These are phyloP conservation scores for Zygoascus biomembranicola DNA, from an alignment of 805 yeast species.

Conservation along the genomic window DNA sequence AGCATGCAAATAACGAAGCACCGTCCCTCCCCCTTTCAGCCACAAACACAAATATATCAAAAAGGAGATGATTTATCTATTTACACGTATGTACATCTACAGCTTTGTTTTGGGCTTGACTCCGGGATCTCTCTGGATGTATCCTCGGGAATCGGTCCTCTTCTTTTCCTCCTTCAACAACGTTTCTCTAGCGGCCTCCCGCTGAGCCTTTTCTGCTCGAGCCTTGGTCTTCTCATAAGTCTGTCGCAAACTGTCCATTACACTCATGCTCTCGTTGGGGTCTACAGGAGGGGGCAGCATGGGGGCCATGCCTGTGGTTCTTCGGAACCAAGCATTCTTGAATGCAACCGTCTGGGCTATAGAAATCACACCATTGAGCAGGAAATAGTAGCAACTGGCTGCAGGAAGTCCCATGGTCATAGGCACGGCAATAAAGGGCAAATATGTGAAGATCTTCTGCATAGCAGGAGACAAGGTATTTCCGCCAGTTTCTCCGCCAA, in stretches of 20 bases:
- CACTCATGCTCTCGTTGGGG: constrained; percentile 22
- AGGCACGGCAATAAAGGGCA: constrained; percentile 80
- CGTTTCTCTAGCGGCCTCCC: constrained; percentile 21
- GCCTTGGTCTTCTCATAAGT: constrained; percentile 25
- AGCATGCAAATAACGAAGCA: no score
- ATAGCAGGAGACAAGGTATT: constrained; percentile 54
- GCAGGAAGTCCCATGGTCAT: constrained; percentile 82
- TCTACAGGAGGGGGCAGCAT: constrained; percentile 41
- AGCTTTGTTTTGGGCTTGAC: neutral
- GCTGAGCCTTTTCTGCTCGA: constrained; percentile 27
- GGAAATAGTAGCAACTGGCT: constrained; percentile 78
- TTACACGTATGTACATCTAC: neutral
- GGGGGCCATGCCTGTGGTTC: constrained; percentile 48
- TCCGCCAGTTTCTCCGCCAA: constrained; percentile 91
- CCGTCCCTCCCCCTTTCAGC: no score
- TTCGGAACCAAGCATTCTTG: constrained; percentile 52
- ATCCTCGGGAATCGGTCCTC: constrained; percentile 4
- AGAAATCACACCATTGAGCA: constrained; percentile 70
- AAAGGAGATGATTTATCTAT: neutral
- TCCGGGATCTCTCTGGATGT: neutral
- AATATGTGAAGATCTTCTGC: constrained; percentile 57
- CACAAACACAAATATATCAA: no score
- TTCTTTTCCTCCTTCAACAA: constrained; percentile 14
- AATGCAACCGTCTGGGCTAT: constrained; percentile 62
- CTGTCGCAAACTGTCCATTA: constrained; percentile 20